Base-by-base conservation (phyloP, 352 stramenopile genomes). In the Pythium brachiatum region DNA sequence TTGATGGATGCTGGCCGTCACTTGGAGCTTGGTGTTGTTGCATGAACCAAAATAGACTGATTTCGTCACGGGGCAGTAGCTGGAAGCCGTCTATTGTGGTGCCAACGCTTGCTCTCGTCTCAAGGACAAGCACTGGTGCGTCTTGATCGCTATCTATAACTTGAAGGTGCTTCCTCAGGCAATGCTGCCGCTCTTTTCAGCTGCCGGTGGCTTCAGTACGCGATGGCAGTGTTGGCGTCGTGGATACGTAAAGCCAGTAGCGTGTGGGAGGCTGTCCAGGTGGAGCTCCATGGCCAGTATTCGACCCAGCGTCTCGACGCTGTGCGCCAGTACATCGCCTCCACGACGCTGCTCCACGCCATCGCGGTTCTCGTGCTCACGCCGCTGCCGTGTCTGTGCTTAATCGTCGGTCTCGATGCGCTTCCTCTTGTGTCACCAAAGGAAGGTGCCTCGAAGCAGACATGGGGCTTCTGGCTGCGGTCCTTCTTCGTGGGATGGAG, bases 271-370 rank as follows among this genome's bases (percentile, higher is more conserved):
- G 13, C 52, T 6, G 20, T 34, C 26, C 52, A 57, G 31, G 52
- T 57, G 15, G 52, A 57, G 52, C 52, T 57, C 16, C 52, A 57
- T 7, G 52, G 52, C 34, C 52, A 27, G 11, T 57, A 57, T 21
- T 57, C 52, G n/a, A 25, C 29, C 31, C 26, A 46, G 16, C 52
- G 52, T 15, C 13, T 57, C 7, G 31, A 57, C 4, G n/a, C 23
- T 20, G 9, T 55, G 13, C 48, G 31, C 3, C 3, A 25, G 13
- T 55, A 38, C 31, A 36, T 15, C 16, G 25, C 27, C 18, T 26
- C 8, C 11, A 55, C 48, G 3, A 7, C 21, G 21, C 25, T 38
- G 48, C 21, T 36, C 27, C 48, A 39, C 6, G 48, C 31, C 3
- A 12, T 41, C 11, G 9, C 20, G 12, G 48, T 55, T 15, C 20